These are phyloP conservation scores for Alternaria angustiovoidea DNA, from an alignment of 2,329 filamentous ascomycete genomes.

Conservation along the genomic window DNA sequence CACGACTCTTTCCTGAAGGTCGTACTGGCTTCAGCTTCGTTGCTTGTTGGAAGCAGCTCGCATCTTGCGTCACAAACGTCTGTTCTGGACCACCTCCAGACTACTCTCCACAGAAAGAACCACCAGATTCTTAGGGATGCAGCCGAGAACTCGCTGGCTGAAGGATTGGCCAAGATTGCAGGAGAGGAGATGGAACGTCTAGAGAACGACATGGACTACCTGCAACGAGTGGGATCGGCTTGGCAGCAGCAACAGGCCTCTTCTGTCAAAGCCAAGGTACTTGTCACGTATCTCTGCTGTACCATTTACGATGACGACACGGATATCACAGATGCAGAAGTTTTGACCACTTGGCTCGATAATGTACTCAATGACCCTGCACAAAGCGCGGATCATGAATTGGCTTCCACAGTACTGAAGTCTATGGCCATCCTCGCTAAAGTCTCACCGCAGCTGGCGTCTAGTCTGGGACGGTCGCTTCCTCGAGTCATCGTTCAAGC, in stretches of 20 bases:
- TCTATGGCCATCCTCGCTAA: slow-evolving; percentile 83
- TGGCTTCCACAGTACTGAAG: slow-evolving; percentile 81
- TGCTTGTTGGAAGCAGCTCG: slow-evolving; percentile 69
- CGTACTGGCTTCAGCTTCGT: slow-evolving; percentile 78
- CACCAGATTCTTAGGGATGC: slow-evolving; percentile 25
- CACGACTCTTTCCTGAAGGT: slow-evolving; percentile 89
- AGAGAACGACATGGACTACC: slow-evolving; percentile 88
- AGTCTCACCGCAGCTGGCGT: slow-evolving; percentile 75
- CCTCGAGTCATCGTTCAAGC: slow-evolving; percentile 90
- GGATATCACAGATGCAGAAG: slow-evolving; percentile 76
- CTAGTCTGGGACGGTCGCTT: slow-evolving; percentile 78
- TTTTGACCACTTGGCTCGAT: slow-evolving; percentile 85
- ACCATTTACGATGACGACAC: slow-evolving; percentile 75
- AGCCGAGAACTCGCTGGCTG: slow-evolving; percentile 51
- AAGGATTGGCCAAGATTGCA: slow-evolving; percentile 73
- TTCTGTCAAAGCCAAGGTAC: slow-evolving; percentile 81
- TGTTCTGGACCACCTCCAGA: slow-evolving; percentile 73
- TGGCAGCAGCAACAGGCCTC: slow-evolving; percentile 89
- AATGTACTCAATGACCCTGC: slow-evolving; percentile 78
- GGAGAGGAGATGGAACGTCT: slow-evolving; percentile 84
- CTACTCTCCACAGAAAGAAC: slow-evolving; percentile 27
- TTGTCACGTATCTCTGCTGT: slow-evolving; percentile 88
- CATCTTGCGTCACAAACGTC: slow-evolving; percentile 67
- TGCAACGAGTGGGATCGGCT: slow-evolving; percentile 77
- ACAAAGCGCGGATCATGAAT: slow-evolving; percentile 80